These are phyloP conservation scores for Coniochaeta sp. DNA, from an alignment of 2,329 filamentous ascomycete genomes.

Conservation along the genomic window DNA sequence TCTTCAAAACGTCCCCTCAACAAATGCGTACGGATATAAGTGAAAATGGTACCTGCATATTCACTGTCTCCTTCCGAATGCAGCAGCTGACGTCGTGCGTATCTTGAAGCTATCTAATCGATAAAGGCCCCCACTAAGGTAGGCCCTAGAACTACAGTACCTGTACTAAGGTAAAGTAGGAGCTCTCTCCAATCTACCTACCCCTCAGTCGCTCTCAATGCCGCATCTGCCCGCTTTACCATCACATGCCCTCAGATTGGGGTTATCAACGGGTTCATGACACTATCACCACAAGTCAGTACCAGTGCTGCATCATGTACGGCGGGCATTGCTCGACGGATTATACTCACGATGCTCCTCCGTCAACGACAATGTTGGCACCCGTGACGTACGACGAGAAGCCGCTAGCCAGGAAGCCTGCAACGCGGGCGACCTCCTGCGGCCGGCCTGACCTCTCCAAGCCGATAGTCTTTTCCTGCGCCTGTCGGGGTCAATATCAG, in stretches of 20 bases:
- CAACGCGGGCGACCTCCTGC: slow-evolving; percentile 51
- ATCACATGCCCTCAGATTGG: not conserved
- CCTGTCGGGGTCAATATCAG: slow-evolving; percentile 11
- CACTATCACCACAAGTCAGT: not conserved
- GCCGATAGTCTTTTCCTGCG: slow-evolving; percentile 43
- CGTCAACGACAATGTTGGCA: slow-evolving; percentile 54
- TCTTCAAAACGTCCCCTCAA: no score
- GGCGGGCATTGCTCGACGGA: no score
- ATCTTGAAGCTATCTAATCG: not conserved
- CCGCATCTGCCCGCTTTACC: not conserved
- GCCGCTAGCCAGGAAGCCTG: slow-evolving; percentile 53
- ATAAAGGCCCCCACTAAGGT: not conserved
- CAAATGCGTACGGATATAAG: not conserved
- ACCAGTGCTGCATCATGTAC: no score
- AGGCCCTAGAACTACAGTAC: no score
- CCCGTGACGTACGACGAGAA: slow-evolving; percentile 58
- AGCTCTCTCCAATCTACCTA: no score
- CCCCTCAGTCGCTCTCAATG: no score
- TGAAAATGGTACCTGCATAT: not conserved
- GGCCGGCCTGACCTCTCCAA: slow-evolving; percentile 50
- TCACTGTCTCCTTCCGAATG: not conserved
- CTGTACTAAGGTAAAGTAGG: no score
- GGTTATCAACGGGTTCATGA: slow-evolving; percentile 2
- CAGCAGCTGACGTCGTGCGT: not conserved
- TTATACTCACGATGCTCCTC: slow-evolving; percentile 36